A percentile compares a stretch with the other conserved stretches of the same genome.
Conservation (phyloP, 345 rosid species). For the Syzygium aromaticum region DNA sequence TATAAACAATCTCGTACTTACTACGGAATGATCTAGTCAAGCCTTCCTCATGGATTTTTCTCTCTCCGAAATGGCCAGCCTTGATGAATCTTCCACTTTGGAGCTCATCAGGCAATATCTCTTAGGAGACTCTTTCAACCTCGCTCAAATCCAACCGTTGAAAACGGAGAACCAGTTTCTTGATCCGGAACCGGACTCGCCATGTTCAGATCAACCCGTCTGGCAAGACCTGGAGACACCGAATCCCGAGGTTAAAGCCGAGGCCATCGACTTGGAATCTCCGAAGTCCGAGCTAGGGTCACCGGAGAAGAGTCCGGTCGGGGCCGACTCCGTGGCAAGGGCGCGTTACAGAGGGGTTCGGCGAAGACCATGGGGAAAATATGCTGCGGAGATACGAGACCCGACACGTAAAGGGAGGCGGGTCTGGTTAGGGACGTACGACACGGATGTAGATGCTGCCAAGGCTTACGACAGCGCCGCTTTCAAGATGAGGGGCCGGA, state of each 20-base stretch:
- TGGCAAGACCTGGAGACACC: conserved; percentile 12
- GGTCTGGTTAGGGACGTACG: conserved; percentile 92
- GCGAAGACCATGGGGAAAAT: conserved; percentile 93
- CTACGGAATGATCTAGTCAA: neutral
- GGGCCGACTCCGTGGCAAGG: neutral
- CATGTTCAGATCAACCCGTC: conserved; percentile 7
- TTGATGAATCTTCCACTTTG: neutral
- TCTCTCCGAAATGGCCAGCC: neutral
- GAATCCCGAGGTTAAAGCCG: neutral
- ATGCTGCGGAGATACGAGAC: conserved; percentile 92
- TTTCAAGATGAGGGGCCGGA: conserved; percentile 73
- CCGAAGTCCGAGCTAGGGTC: neutral
- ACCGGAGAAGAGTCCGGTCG: neutral
- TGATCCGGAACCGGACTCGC: conserved; percentile 27
- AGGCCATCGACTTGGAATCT: neutral
- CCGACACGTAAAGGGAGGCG: conserved; percentile 67
- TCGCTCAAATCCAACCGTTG: conserved; percentile 18
- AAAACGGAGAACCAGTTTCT: conserved; percentile 16
- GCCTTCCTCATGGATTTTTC: neutral
- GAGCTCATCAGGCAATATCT: conserved; percentile 6
- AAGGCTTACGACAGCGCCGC: conserved; percentile 88
- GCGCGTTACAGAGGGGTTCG: conserved; percentile 82
- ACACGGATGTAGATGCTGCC: conserved; percentile 68
- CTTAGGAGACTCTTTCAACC: conserved; percentile 15
- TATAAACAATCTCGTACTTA: neutral